Evolutionary conservation across 202 grass and related monocot genomes (phyloP).

Genomic region (Carex arenaria): DNA sequence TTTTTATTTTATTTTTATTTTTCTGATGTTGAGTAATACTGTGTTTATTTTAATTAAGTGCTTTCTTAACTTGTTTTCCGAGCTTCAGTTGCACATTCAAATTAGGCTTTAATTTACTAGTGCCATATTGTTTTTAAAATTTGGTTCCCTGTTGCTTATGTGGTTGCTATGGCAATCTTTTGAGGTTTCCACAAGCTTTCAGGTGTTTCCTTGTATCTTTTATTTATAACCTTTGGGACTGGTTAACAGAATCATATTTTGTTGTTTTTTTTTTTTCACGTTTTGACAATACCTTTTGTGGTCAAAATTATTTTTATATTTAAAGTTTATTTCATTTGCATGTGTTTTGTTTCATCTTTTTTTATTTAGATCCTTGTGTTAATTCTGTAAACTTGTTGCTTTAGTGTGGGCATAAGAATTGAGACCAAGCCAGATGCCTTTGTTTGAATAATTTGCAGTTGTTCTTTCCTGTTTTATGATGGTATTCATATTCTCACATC

Average conservation of each 20-base stretch:
- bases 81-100: not conserved
- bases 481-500: not conserved
- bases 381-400: not conserved
- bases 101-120: not conserved
- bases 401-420: not conserved
- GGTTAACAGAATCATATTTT: not conserved
- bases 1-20: not conserved
- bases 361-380: not conserved
- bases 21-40: not conserved
- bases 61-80: constrained; percentile 7
- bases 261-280: not conserved
- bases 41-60: not conserved
- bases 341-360: not conserved
- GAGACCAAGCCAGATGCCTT: not conserved
- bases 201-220: not conserved
- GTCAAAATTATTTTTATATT: not conserved
- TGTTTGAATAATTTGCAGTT: constrained; percentile 1
- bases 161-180: not conserved
- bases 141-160: not conserved
- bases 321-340: not conserved
- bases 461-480: not conserved
- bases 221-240: not conserved
- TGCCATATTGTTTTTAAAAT: not conserved
- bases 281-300: not conserved
- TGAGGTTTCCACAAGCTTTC: constrained; percentile 2